phyloP scores from a whole-genome alignment of 2,329 filamentous ascomycete species.

The Drechslerella dactyloides region DNA sequence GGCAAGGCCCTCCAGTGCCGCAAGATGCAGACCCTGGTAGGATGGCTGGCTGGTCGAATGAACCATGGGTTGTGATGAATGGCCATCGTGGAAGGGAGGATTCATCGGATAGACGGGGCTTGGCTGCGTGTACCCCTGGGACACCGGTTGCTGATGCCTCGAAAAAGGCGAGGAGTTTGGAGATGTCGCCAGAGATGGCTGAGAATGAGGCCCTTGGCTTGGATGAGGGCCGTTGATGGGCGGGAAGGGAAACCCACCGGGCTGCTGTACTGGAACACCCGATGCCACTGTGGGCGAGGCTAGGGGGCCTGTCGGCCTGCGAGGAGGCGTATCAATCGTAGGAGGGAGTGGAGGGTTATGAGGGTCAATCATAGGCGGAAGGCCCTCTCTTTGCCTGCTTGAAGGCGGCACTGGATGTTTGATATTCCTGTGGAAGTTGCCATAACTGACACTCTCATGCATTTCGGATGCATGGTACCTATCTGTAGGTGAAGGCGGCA shows the following conservation, averaged over 20 bases:
- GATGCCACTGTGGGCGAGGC: constrained; percentile 24
- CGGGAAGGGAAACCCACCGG: constrained; percentile 41
- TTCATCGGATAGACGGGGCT: constrained; percentile 48
- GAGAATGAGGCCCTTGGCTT: constrained; percentile 19
- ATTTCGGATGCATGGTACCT: constrained; percentile 36
- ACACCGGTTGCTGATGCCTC: constrained; percentile 22
- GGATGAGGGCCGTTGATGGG: constrained; percentile 42
- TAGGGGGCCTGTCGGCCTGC: constrained; percentile 19
- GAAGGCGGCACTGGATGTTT: constrained; percentile 47
- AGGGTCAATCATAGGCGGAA: constrained; percentile 46
- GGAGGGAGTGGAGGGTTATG: constrained; percentile 28
- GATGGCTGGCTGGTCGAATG: constrained; percentile 33
- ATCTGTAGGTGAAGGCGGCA: constrained; percentile 49
- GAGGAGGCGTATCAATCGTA: constrained; percentile 32
- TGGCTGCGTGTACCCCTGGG: constrained; percentile 34
- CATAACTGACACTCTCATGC: constrained; percentile 25
- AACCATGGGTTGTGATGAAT: constrained; percentile 36
- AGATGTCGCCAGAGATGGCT: constrained; percentile 28
- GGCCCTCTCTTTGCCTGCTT: constrained; percentile 42
- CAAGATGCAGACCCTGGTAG: constrained; percentile 22
- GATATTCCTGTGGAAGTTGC: constrained; percentile 34
- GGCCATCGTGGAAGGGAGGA: constrained; percentile 44
- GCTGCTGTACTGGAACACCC: constrained; percentile 21
- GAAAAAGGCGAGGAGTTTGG: constrained; percentile 42
- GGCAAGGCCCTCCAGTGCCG: constrained; percentile 62